Conservation (phyloP, 169 alveolate genomes). For the Plasmodium gonderi region DNA sequence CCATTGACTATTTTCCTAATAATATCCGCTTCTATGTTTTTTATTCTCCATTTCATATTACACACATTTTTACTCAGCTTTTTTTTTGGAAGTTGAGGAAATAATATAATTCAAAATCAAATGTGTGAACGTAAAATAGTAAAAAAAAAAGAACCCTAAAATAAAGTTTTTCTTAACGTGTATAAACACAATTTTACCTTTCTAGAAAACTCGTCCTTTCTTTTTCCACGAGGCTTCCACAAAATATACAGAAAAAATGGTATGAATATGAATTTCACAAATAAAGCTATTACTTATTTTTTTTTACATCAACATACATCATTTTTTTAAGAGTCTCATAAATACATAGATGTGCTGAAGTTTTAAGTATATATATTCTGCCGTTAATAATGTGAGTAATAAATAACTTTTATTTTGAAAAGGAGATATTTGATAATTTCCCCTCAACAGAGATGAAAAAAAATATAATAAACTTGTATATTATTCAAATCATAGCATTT, state of each 20-base stretch:
- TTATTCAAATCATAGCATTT: not conserved
- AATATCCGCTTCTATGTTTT: not conserved
- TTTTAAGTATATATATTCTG: not conserved
- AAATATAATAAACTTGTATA: not conserved
- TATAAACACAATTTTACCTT: not conserved
- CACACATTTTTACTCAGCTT: not conserved
- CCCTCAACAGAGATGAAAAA: not conserved
- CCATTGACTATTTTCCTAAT: not conserved
- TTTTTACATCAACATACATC: not conserved
- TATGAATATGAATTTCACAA: not conserved
- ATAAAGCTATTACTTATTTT: not conserved
- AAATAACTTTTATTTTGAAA: not conserved
- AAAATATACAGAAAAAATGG: not conserved
- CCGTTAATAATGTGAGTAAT: not conserved
- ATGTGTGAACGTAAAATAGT: not conserved
- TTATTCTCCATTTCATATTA: not conserved
- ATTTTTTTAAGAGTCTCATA: not conserved
- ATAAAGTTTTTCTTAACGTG: not conserved
- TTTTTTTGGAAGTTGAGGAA: not conserved
- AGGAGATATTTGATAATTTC: not conserved
- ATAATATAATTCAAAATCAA: not conserved
- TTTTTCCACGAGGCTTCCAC: not conserved
- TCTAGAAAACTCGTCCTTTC: not conserved
- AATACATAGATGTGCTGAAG: not conserved
- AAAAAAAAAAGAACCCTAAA: not conserved